These are phyloP conservation scores for Botryotinia calthae DNA, from an alignment of 2,329 filamentous ascomycete genomes.

Conservation along the genomic window DNA sequence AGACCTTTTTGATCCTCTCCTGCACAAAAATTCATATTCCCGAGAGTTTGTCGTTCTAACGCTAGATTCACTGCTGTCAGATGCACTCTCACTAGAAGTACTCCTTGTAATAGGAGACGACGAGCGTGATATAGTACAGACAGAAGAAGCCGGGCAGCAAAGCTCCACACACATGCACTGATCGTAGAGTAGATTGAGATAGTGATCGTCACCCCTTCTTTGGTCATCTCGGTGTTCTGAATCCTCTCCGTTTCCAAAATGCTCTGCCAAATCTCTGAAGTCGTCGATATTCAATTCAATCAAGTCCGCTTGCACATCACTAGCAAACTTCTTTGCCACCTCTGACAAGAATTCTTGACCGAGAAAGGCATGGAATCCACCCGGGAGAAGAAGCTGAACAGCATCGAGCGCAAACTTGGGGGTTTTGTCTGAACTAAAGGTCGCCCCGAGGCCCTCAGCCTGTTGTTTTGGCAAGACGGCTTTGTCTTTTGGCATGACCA, in stretches of 20 bases:
- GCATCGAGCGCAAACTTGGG: neutral
- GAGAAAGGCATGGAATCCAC: neutral
- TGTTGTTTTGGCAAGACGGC: neutral
- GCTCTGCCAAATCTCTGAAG: neutral
- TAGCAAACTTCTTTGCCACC: neutral
- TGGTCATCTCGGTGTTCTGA: neutral
- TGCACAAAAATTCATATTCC: neutral
- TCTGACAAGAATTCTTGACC: neutral
- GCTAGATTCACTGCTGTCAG: neutral
- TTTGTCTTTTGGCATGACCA: neutral
- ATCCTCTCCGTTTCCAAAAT: neutral
- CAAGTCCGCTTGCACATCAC: neutral
- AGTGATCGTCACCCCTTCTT: neutral
- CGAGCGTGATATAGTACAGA: neutral
- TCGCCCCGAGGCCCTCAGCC: neutral
- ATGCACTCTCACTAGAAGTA: neutral
- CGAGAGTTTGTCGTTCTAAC: neutral
- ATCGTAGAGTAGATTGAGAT: neutral
- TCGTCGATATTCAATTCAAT: neutral
- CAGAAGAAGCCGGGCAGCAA: neutral
- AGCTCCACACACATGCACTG: neutral
- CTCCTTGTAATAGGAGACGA: neutral
- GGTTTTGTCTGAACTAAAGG: neutral
- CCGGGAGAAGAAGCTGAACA: neutral
- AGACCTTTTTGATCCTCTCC: neutral